A percentile compares a stretch with the other conserved stretches of the same genome.
phyloP scores from a whole-genome alignment of 2,329 filamentous ascomycete genomes.

The Orbilia brochopaga region DNA sequence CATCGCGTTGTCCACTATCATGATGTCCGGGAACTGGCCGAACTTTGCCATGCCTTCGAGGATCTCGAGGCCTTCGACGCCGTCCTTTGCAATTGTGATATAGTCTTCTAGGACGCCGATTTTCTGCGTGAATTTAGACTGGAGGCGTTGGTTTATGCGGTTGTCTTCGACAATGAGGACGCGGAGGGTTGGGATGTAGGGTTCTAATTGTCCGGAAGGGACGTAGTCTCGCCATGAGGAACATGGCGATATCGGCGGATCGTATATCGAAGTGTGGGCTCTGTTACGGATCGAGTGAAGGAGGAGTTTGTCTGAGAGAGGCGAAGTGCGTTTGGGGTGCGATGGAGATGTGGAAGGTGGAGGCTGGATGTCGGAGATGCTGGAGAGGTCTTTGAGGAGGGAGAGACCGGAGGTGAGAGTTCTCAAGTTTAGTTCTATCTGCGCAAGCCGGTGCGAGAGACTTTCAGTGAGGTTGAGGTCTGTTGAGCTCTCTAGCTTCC shows the following conservation, averaged over 20 bases:
- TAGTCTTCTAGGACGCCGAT: constrained; percentile 12
- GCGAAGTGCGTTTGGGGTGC: background rate
- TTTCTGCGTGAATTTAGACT: constrained; percentile 6
- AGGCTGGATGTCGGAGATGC: constrained; percentile 12
- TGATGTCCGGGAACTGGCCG: constrained; percentile 26
- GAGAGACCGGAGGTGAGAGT: constrained; percentile 36
- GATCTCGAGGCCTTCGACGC: constrained; percentile 10
- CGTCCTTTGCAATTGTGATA: constrained; percentile 14
- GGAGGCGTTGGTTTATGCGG: constrained; percentile 16
- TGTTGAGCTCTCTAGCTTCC: background rate
- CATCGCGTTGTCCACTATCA: constrained; percentile 26
- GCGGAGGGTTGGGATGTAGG: constrained; percentile 21
- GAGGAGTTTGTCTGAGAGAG: constrained; percentile 16
- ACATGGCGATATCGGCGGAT: background rate
- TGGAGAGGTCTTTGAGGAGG: constrained; percentile 39
- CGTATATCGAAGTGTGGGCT: background rate
- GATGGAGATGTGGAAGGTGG: background rate
- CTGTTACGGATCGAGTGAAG: constrained; percentile 18
- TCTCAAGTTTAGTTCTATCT: constrained; percentile 32
- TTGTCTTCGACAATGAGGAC: constrained; percentile 30
- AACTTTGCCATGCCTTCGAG: constrained; percentile 17
- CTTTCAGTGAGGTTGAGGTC: background rate
- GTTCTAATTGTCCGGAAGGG: background rate
- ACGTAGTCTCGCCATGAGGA: background rate
- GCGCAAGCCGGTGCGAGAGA: constrained; percentile 6